A percentile compares a stretch with the other conserved stretches of the same genome.
Conservation (phyloP, 108 stramenopile genomes). For the Cyclostephanos tholiformis region DNA sequence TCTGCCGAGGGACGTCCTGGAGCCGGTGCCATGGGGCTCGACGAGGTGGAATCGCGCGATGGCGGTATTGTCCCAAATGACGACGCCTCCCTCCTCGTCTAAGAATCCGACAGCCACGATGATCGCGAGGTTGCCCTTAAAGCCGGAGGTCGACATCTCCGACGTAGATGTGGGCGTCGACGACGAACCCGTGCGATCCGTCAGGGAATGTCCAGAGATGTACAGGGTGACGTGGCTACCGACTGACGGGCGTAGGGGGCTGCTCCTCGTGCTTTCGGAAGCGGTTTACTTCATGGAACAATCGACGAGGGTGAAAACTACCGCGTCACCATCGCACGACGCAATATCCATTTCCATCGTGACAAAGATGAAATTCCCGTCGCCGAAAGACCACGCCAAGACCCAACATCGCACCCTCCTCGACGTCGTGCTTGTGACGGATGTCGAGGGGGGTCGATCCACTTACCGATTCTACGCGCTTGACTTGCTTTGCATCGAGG, state of each 20-base stretch:
- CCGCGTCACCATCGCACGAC: neutral
- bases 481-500: slow-evolving; percentile 47
- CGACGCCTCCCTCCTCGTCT: slow-evolving; percentile 16
- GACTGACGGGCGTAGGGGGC: slow-evolving; percentile 44
- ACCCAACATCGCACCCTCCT: slow-evolving; percentile 53
- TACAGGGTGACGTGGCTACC: slow-evolving; percentile 55
- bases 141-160: slow-evolving; percentile 39
- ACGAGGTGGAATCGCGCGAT: slow-evolving; percentile 37
- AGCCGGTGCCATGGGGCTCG: slow-evolving; percentile 39
- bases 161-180: slow-evolving; percentile 1
- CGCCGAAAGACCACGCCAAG: slow-evolving; percentile 35
- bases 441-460: slow-evolving; percentile 25
- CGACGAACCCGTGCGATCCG: slow-evolving; percentile 19
- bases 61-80: slow-evolving; percentile 47
- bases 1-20: slow-evolving; percentile 30
- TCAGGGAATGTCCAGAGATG: slow-evolving; percentile 23
- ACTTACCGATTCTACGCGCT: slow-evolving; percentile 42
- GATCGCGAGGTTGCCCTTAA: slow-evolving; percentile 20
- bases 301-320: neutral
- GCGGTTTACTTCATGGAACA: slow-evolving; percentile 55
- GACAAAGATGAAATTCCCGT: slow-evolving; percentile 47
- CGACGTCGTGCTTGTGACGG: slow-evolving; percentile 47
- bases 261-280: slow-evolving; percentile 54
- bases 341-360: slow-evolving; percentile 23
- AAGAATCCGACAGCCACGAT: neutral